A percentile compares a stretch with the other conserved stretches of the same genome.
These are phyloP conservation scores for Lactuca sativa DNA, from an alignment of 129 eudicot genomes.

Conservation along the genomic window DNA sequence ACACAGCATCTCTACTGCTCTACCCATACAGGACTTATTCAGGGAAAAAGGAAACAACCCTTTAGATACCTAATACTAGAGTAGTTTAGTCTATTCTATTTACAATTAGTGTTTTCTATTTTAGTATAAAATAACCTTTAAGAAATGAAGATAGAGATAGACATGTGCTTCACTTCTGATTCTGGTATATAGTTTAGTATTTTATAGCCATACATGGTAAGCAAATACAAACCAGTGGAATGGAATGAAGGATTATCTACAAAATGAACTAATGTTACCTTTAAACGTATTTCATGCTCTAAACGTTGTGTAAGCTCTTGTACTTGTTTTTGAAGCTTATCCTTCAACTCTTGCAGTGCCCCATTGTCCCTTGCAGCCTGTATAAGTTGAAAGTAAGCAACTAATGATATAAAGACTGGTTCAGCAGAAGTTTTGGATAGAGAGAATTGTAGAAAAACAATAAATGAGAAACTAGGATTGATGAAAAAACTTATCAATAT, in stretches of 20 bases:
- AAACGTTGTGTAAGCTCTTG: constrained; percentile 78
- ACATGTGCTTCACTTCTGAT: too few relatives aligned
- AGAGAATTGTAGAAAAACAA: constrained; percentile 9
- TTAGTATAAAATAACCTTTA: background rate
- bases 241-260: background rate
- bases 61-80: background rate
- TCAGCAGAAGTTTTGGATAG: constrained; percentile 6
- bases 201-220: constrained; percentile 12
- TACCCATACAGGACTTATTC: too few relatives aligned
- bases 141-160: background rate
- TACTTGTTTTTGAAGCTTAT: constrained; percentile 78
- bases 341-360: constrained; percentile 78
- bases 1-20: too few relatives aligned
- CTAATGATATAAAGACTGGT: constrained; percentile 4
- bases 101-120: background rate
- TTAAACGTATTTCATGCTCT: constrained; percentile 72
- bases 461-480: constrained; percentile 16
- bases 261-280: constrained; percentile 53
- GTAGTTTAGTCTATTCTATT: background rate
- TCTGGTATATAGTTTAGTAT: background rate
- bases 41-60: too few relatives aligned
- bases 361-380: constrained; percentile 91
- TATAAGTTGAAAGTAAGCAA: constrained; percentile 22
- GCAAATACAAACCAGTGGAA: constrained; percentile 17
- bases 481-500: background rate